Conservation (phyloP, 2,329 filamentous ascomycete genomes). For the Mollisia scopiformis region DNA sequence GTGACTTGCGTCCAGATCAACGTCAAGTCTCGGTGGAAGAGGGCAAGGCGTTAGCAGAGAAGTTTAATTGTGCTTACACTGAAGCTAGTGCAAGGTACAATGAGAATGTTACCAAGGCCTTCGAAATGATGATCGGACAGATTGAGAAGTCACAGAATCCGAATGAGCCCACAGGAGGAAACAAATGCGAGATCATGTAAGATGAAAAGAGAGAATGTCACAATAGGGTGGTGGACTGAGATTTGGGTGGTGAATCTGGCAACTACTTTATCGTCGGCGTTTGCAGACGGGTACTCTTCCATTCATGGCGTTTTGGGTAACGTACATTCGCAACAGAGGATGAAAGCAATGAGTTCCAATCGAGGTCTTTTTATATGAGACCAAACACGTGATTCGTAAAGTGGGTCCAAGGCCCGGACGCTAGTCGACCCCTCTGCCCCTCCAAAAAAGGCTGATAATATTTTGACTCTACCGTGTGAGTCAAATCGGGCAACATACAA, state of each 20-base stretch:
- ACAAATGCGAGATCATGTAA: slow-evolving; percentile 87
- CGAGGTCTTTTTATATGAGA: background rate
- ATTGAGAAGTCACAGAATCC: slow-evolving; percentile 95
- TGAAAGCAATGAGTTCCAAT: background rate
- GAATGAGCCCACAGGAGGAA: slow-evolving; percentile 76
- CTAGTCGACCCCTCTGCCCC: background rate
- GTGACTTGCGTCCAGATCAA: slow-evolving; percentile 88
- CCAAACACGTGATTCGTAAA: background rate
- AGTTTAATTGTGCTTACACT: slow-evolving; percentile 91
- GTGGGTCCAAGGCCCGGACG: no score
- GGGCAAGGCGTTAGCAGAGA: slow-evolving; percentile 80
- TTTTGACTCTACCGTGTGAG: background rate
- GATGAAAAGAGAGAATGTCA: background rate
- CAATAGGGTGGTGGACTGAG: background rate
- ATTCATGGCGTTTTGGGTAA: background rate
- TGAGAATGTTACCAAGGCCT: slow-evolving; percentile 89
- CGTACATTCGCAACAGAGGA: background rate
- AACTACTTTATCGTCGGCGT: background rate
- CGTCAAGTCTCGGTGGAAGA: slow-evolving; percentile 87
- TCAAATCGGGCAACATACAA: background rate
- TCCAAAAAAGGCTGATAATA: slow-evolving; percentile 2
- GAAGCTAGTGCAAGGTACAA: slow-evolving; percentile 94
- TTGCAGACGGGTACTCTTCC: background rate
- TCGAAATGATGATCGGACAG: slow-evolving; percentile 91
- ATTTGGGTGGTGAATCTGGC: background rate